Percentiles rank a stretch among this genome's conserved stretches.
phyloP scores from a whole-genome alignment of 2,329 filamentous ascomycete species.

The Sporothrix humicola region DNA sequence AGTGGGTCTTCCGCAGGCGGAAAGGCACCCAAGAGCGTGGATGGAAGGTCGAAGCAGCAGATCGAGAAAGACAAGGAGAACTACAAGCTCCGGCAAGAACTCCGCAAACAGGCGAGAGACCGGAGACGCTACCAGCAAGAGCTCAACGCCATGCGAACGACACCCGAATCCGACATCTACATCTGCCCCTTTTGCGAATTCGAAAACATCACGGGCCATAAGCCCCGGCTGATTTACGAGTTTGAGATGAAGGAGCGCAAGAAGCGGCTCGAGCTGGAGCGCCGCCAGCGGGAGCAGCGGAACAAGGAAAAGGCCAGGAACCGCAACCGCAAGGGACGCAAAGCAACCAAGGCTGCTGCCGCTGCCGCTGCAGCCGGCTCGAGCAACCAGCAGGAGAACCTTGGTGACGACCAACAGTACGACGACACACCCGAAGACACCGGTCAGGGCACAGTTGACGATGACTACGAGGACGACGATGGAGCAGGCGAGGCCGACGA shows the following conservation, averaged over 20 bases:
- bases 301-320: constrained; percentile 82
- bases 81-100: constrained; percentile 71
- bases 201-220: constrained; percentile 89
- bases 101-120: constrained; percentile 74
- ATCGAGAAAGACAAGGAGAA: constrained; percentile 64
- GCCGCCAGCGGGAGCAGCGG: constrained; percentile 74
- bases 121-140: constrained; percentile 79
- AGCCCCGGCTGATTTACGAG: constrained; percentile 81
- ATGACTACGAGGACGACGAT: constrained; percentile 33
- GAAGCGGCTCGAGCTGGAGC: constrained; percentile 81
- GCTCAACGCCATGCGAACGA: constrained; percentile 71
- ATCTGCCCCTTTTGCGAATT: constrained; percentile 99
- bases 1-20: constrained; percentile 8
- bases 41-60: constrained; percentile 39
- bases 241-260: constrained; percentile 95
- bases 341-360: constrained; percentile 67
- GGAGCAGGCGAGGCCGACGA: constrained; percentile 27
- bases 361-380: constrained; percentile 32
- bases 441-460: neutral
- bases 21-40: neutral
- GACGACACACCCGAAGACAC: constrained; percentile 10
- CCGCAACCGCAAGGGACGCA: constrained; percentile 89
- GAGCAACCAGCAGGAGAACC: neutral
- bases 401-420: constrained; percentile 42
- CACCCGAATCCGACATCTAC: constrained; percentile 80